Evolutionary conservation across 305 asterid genomes (phyloP).

Genomic region (Withania somnifera): DNA sequence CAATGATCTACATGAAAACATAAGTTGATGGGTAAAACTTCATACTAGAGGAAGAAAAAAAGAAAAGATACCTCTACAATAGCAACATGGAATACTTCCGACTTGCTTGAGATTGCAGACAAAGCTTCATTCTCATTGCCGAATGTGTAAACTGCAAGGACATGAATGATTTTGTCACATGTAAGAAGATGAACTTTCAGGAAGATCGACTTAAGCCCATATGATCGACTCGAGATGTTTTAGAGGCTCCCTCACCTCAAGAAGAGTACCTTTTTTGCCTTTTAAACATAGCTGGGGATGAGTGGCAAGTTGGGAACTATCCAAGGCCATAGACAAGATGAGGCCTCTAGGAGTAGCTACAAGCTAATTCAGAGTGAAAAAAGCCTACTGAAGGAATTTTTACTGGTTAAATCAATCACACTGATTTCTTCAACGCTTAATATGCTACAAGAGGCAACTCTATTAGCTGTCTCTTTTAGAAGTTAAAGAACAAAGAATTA

Average conservation of each 20-base stretch:
- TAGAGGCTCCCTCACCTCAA: background rate
- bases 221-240: background rate
- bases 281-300: background rate
- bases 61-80: slow-evolving; percentile 31
- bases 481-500: too few species aligned
- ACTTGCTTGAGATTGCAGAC: slow-evolving; percentile 26
- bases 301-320: background rate
- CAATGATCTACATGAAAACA: too few species aligned
- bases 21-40: background rate
- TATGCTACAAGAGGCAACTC: too few species aligned
- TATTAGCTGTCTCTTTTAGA: too few species aligned
- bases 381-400: too few species aligned
- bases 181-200: background rate
- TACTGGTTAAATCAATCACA: too few species aligned
- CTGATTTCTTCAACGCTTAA: too few species aligned
- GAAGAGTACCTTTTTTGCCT: background rate
- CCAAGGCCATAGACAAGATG: background rate
- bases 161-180: background rate
- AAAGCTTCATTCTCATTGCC: slow-evolving; percentile 30
- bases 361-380: too few species aligned
- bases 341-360: too few species aligned
- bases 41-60: background rate
- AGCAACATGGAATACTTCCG: slow-evolving; percentile 37
- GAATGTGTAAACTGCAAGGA: slow-evolving; percentile 26
- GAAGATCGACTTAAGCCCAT: background rate